phyloP scores from a whole-genome alignment of 2,329 filamentous ascomycete species.

The Drechslerella stenobrocha region DNA sequence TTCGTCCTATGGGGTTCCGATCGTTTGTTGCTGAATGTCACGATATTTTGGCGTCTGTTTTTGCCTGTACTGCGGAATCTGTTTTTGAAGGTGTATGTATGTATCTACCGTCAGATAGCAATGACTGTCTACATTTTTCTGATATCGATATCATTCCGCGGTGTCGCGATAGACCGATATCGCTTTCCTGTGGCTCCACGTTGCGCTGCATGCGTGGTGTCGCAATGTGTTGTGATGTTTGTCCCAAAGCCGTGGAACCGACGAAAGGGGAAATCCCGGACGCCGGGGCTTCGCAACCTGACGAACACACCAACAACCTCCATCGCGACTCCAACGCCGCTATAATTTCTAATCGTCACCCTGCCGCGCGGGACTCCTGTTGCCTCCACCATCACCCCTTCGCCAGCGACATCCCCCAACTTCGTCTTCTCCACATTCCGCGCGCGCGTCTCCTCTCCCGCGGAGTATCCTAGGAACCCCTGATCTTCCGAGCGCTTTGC shows the following conservation, averaged over 20 bases:
- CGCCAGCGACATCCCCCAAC: not conserved
- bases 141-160: no score
- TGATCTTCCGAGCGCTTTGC: slow-evolving; percentile 30
- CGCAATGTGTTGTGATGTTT: slow-evolving; percentile 21
- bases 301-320: slow-evolving; percentile 42
- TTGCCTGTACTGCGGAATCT: no score
- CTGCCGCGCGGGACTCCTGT: not conserved
- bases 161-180: no score
- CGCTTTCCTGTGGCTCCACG: no score
- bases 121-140: no score
- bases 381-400: not conserved
- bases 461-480: not conserved
- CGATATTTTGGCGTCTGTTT: no score
- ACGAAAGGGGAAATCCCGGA: slow-evolving; percentile 46
- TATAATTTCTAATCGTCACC: slow-evolving; percentile 20
- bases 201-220: not conserved
- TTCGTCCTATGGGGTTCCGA: no score
- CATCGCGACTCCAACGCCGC: slow-evolving; percentile 39
- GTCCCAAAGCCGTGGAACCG: slow-evolving; percentile 31
- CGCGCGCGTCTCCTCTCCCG: slow-evolving; percentile 4
- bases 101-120: no score
- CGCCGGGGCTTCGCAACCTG: slow-evolving; percentile 41
- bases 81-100: not conserved
- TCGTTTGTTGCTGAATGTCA: no score
- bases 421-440: slow-evolving; percentile 1